Percentiles rank a stretch among this genome's conserved stretches.
Evolutionary conservation across 306 rosid genomes (phyloP).

Genomic region (Fragaria ananassa): DNA sequence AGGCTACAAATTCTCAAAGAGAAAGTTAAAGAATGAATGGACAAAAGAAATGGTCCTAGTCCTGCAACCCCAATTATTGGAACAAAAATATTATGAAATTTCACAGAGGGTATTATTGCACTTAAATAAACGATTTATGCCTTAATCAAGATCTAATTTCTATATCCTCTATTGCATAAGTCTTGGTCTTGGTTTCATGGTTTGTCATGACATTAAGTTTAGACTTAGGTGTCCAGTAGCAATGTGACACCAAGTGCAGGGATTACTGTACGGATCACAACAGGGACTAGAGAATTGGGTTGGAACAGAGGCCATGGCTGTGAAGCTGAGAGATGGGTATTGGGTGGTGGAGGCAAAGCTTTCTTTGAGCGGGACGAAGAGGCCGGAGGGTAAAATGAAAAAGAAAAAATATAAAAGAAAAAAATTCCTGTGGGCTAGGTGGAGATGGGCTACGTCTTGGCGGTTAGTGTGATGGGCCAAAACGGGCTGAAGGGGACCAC

Average conservation of each 20-base stretch:
- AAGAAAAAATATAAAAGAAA: no score
- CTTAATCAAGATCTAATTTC: neutral
- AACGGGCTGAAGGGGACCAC: no score
- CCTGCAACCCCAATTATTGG: slow-evolving; percentile 1
- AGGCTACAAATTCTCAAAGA: neutral
- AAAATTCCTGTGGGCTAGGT: no score
- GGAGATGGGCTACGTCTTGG: no score
- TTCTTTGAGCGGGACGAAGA: no score
- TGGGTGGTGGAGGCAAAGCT: no score
- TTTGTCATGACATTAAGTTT: neutral
- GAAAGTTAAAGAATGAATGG: neutral
- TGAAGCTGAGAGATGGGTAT: no score
- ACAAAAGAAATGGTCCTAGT: neutral
- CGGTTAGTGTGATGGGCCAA: no score
- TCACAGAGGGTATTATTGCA: neutral
- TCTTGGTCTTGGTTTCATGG: neutral
- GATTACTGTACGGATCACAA: neutral
- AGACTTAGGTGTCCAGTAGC: neutral
- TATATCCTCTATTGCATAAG: neutral
- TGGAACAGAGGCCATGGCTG: no score
- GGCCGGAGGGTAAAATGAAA: no score
- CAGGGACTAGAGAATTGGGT: neutral
- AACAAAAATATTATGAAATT: neutral
- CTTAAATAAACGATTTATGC: neutral
- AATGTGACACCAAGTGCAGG: neutral